A percentile compares a stretch with the other conserved stretches of the same genome.
Conservation (phyloP, 345 rosid genomes). For the Lagerstroemia speciosa region DNA sequence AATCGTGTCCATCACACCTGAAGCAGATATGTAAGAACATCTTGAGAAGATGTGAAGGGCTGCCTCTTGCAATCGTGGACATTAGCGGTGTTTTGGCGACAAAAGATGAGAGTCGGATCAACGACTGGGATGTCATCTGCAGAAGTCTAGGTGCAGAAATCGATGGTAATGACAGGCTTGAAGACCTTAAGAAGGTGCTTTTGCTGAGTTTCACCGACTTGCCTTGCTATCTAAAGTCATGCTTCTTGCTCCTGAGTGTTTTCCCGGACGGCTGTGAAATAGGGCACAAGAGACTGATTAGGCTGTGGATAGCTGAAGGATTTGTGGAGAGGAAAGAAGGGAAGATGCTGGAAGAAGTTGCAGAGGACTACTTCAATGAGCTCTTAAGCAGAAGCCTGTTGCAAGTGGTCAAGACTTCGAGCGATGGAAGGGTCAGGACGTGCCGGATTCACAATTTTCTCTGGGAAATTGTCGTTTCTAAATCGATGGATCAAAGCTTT, state of each 20-base stretch:
- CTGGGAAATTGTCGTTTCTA: slow-evolving; percentile 21
- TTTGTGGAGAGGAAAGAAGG: slow-evolving; percentile 33
- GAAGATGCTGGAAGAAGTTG: slow-evolving; percentile 33
- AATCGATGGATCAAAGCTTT: slow-evolving; percentile 30
- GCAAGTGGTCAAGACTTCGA: slow-evolving; percentile 15
- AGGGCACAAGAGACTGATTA: slow-evolving; percentile 14
- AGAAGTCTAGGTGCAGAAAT: slow-evolving; percentile 26
- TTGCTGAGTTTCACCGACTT: slow-evolving; percentile 32
- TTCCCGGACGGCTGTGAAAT: slow-evolving; percentile 29
- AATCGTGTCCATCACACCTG: slow-evolving; percentile 24
- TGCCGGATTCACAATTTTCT: slow-evolving; percentile 32
- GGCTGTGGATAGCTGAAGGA: slow-evolving; percentile 37
- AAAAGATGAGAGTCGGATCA: slow-evolving; percentile 15
- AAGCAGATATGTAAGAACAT: slow-evolving; percentile 16
- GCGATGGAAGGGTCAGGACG: slow-evolving; percentile 23
- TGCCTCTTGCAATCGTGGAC: slow-evolving; percentile 39
- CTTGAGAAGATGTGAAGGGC: slow-evolving; percentile 28
- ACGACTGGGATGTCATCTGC: slow-evolving; percentile 29
- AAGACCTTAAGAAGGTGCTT: slow-evolving; percentile 21
- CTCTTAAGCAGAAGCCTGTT: slow-evolving; percentile 32
- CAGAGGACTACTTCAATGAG: slow-evolving; percentile 31
- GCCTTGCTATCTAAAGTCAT: slow-evolving; percentile 30
- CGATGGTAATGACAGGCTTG: slow-evolving; percentile 19
- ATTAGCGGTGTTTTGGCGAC: slow-evolving; percentile 34
- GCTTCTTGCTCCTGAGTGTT: slow-evolving; percentile 31